Conservation (phyloP, 495 filamentous ascomycete species). For the Daldinia concentrica region DNA sequence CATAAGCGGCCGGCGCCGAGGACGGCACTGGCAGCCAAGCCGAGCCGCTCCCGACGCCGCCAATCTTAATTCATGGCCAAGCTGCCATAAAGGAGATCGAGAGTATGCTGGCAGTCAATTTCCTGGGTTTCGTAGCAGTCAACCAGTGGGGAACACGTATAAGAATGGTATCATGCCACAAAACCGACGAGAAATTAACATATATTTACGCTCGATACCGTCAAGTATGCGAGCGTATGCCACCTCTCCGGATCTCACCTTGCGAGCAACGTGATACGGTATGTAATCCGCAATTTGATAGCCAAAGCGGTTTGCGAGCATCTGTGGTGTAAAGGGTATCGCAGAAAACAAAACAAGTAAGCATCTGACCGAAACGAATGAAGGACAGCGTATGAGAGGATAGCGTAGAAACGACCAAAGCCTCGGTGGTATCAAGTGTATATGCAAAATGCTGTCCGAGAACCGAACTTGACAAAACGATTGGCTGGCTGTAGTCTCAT, state of each 20-base stretch:
- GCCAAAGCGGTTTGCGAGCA: constrained; percentile 31
- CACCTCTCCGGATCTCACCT: constrained; percentile 2
- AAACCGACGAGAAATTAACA: constrained; percentile 1
- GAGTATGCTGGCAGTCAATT: constrained; percentile 3
- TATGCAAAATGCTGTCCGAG: constrained; percentile 38
- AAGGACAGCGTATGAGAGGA: constrained; percentile 21
- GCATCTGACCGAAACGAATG: constrained; percentile 30
- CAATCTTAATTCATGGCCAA: constrained; percentile 14
- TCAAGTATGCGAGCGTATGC: not conserved
- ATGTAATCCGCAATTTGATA: constrained; percentile 26
- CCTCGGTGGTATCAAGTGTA: constrained; percentile 43
- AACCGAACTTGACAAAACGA: constrained; percentile 27
- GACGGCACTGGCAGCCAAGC: constrained; percentile 18
- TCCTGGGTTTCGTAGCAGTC: not conserved
- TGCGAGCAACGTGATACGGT: constrained; percentile 13
- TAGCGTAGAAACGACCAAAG: constrained; percentile 34
- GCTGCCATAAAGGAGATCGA: constrained; percentile 3
- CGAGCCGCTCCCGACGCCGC: constrained; percentile 5
- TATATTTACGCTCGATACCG: constrained; percentile 15
- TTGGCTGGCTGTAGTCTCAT: constrained; percentile 20
- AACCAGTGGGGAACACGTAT: not conserved
- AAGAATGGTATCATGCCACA: not conserved
- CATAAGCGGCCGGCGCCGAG: constrained; percentile 18
- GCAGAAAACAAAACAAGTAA: constrained; percentile 26
- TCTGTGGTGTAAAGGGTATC: constrained; percentile 40